phyloP scores from a whole-genome alignment of 2,329 filamentous ascomycete species.

The Aspergillus carbonarius region DNA sequence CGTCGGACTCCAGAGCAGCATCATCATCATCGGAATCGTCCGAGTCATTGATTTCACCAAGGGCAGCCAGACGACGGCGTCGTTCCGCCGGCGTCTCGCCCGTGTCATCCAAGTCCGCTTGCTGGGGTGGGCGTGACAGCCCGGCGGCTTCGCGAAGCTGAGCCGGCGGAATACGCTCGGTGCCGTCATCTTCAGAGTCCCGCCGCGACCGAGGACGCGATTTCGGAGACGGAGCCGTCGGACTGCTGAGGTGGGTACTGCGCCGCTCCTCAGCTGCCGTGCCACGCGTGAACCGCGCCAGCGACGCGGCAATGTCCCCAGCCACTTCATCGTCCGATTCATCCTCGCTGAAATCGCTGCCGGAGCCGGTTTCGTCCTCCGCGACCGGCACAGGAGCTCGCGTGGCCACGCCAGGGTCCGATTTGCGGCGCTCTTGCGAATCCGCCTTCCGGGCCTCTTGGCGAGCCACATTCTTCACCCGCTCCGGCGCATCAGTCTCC shows the following conservation, averaged over 20 bases:
- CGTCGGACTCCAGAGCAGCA: conserved; percentile 23
- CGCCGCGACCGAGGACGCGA: conserved; percentile 24
- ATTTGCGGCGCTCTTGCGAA: conserved; percentile 25
- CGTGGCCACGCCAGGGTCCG: conserved; percentile 16
- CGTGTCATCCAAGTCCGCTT: conserved; percentile 35
- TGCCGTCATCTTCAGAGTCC: conserved; percentile 46
- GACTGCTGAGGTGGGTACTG: conserved; percentile 30
- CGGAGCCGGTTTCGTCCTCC: conserved; percentile 25
- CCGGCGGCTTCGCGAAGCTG: conserved; percentile 35
- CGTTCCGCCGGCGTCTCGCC: conserved; percentile 48
- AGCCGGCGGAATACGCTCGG: conserved; percentile 42
- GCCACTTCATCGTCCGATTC: conserved; percentile 27
- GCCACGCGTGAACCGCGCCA: conserved; percentile 37
- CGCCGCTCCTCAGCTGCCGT: conserved; percentile 42
- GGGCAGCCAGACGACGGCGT: conserved; percentile 46
- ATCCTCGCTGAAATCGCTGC: conserved; percentile 25
- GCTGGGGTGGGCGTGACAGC: conserved; percentile 24
- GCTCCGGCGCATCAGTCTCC: conserved; percentile 41
- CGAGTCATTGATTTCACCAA: conserved; percentile 36
- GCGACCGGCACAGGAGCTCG: conserved; percentile 13
- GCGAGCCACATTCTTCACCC: conserved; percentile 40
- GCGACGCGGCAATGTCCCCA: conserved; percentile 35
- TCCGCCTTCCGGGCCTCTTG: conserved; percentile 30
- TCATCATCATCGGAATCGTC: conserved; percentile 29
- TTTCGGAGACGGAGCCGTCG: conserved; percentile 23